Conservation (phyloP, 225 moss, liverwort and hornwort species). For the Ulota crispa region DNA sequence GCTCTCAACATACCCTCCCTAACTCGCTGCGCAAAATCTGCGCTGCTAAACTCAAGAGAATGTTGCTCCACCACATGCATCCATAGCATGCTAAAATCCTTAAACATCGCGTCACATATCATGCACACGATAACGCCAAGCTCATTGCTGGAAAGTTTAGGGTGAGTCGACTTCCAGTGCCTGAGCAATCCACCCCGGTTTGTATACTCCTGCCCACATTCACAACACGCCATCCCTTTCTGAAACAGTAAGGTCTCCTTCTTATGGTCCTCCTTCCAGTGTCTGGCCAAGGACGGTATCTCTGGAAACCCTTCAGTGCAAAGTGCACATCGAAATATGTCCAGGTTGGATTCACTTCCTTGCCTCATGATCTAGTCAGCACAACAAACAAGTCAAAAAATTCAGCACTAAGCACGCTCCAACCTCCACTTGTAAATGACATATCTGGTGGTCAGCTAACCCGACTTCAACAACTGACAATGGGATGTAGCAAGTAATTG, state of each 20-base stretch:
- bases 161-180: conserved; percentile 66
- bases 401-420: neutral
- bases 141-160: conserved; percentile 29
- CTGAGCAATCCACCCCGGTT: conserved; percentile 57
- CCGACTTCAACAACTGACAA: neutral
- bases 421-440: neutral
- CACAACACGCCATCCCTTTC: conserved; percentile 62
- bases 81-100: conserved; percentile 46
- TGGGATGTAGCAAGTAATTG: neutral
- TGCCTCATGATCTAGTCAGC: conserved; percentile 18
- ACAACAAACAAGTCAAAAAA: neutral
- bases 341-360: conserved; percentile 14
- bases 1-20: neutral
- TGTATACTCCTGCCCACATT: conserved; percentile 57
- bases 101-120: conserved; percentile 48
- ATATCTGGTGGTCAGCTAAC: neutral
- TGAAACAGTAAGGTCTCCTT: conserved; percentile 57
- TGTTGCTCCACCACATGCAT: conserved; percentile 66
- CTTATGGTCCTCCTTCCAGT: conserved; percentile 66
- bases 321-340: conserved; percentile 48
- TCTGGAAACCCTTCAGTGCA: conserved; percentile 36
- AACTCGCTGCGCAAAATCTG: conserved; percentile 28
- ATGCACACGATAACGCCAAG: conserved; percentile 44
- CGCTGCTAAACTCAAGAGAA: conserved; percentile 53
- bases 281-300: conserved; percentile 41